Conservation (phyloP, 306 rosid genomes). For the Acacia melanoxylon region DNA sequence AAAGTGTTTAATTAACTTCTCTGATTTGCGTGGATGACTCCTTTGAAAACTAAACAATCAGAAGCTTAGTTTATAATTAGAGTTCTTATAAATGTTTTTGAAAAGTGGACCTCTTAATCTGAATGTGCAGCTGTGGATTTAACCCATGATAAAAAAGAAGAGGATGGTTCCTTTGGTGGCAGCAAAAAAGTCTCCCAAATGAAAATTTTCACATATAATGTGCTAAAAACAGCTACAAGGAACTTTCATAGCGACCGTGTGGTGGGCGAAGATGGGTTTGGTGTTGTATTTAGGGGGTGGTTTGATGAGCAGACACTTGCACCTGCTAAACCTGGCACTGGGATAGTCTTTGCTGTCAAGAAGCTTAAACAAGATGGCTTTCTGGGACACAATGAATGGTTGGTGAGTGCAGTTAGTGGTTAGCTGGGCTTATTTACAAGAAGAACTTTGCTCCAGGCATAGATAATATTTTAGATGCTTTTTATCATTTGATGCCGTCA, state of each 20-base stretch:
- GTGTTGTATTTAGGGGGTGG: constrained; percentile 92
- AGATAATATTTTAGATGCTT: constrained; percentile 15
- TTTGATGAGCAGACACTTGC: constrained; percentile 73
- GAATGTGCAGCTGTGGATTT: constrained; percentile 49
- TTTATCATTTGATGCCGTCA: not conserved
- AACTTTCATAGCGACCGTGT: constrained; percentile 90
- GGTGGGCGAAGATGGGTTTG: constrained; percentile 95
- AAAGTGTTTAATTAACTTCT: not conserved
- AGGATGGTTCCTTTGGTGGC: constrained; percentile 34
- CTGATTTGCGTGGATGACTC: not conserved
- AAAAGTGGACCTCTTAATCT: constrained; percentile 26
- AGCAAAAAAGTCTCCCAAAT: constrained; percentile 64
- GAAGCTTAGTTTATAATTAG: constrained; percentile 20
- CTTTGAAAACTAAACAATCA: too few relatives aligned
- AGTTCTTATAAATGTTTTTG: constrained; percentile 13
- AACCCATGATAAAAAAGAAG: constrained; percentile 35
- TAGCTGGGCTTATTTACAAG: constrained; percentile 2
- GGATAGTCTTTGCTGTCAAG: constrained; percentile 84
- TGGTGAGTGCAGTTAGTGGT: constrained; percentile 65
- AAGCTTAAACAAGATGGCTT: constrained; percentile 90
- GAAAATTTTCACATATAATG: constrained; percentile 69
- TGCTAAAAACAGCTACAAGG: constrained; percentile 84
- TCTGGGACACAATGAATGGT: constrained; percentile 96
- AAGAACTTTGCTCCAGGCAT: constrained; percentile 14
- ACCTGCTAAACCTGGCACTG: constrained; percentile 86